A percentile compares a stretch with the other conserved stretches of the same genome.
Conservation (phyloP, 2,329 filamentous ascomycete genomes). For the Botryosphaeria dothidea region DNA sequence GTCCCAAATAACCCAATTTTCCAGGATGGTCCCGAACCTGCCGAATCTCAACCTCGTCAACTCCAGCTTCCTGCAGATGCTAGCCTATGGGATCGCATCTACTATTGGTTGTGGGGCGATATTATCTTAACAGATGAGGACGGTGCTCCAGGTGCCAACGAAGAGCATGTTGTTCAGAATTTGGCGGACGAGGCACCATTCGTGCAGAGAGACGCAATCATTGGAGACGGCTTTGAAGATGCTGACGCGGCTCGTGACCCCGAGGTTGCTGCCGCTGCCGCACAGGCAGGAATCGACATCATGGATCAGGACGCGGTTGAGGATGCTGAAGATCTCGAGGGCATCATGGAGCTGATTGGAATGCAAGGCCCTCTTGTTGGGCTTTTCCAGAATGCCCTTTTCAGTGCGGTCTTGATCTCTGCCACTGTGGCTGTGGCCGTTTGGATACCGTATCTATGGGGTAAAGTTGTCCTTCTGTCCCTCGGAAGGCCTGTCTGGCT, state of each 20-base stretch:
- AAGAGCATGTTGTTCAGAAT: constrained; percentile 62
- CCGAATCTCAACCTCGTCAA: not conserved
- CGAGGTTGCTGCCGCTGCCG: constrained; percentile 65
- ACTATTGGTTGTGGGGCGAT: constrained; percentile 53
- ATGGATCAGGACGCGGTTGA: constrained; percentile 69
- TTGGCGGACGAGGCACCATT: constrained; percentile 62
- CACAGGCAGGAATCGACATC: constrained; percentile 67
- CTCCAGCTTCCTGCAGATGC: not conserved
- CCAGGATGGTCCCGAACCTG: not conserved
- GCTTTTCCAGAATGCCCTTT: constrained; percentile 91
- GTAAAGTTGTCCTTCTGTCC: constrained; percentile 78
- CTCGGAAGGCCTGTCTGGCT: constrained; percentile 74
- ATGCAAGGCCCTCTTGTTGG: constrained; percentile 92
- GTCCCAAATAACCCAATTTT: not conserved
- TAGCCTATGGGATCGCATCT: constrained; percentile 29
- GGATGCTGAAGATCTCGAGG: constrained; percentile 90
- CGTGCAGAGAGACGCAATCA: constrained; percentile 46
- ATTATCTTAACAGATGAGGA: constrained; percentile 34
- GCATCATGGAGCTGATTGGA: constrained; percentile 91
- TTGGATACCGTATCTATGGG: constrained; percentile 89
- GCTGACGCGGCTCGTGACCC: constrained; percentile 44
- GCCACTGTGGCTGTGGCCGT: constrained; percentile 83
- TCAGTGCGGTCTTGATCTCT: constrained; percentile 86
- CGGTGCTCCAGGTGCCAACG: constrained; percentile 42
- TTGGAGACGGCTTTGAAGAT: constrained; percentile 32